These are phyloP conservation scores for Ustilago trichophora DNA, from an alignment of 1,284 basidiomycete species.

Conservation along the genomic window DNA sequence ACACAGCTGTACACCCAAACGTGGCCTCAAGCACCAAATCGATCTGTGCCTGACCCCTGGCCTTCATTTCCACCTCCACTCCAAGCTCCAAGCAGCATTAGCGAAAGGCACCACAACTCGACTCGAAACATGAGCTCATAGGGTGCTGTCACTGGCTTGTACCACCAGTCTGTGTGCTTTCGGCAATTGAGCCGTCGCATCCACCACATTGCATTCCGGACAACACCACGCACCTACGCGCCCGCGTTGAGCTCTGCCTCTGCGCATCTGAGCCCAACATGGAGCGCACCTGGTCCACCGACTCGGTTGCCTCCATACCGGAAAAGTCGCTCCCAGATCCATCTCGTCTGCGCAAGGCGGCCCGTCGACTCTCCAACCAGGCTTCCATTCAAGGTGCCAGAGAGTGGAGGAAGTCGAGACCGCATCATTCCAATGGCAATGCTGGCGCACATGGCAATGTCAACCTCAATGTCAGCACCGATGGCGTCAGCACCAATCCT, in stretches of 20 bases:
- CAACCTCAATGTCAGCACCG: background rate
- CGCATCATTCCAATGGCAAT: constrained; percentile 11
- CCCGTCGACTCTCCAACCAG: constrained; percentile 45
- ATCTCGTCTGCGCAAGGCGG: constrained; percentile 33
- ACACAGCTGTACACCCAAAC: too few species aligned
- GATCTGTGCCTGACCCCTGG: background rate
- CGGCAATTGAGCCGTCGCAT: background rate
- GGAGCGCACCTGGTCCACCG: constrained; percentile 49
- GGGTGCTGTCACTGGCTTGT: background rate
- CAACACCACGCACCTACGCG: too few species aligned
- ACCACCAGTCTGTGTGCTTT: background rate
- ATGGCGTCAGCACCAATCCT: background rate
- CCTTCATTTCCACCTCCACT: constrained; percentile 2
- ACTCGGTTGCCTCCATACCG: constrained; percentile 37
- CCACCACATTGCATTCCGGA: too few species aligned
- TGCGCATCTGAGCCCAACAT: constrained; percentile 1
- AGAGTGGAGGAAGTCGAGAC: constrained; percentile 41
- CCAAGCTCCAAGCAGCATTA: too few species aligned
- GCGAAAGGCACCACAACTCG: too few species aligned
- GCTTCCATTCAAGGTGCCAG: constrained; percentile 24
- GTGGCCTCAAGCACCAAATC: too few species aligned
- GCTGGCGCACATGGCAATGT: too few species aligned
- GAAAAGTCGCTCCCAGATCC: constrained; percentile 34
- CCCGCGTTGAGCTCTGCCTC: too few species aligned
- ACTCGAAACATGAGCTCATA: background rate